These are phyloP conservation scores for Sclerotinia nivalis DNA, from an alignment of 2,329 filamentous ascomycete genomes.

Conservation along the genomic window DNA sequence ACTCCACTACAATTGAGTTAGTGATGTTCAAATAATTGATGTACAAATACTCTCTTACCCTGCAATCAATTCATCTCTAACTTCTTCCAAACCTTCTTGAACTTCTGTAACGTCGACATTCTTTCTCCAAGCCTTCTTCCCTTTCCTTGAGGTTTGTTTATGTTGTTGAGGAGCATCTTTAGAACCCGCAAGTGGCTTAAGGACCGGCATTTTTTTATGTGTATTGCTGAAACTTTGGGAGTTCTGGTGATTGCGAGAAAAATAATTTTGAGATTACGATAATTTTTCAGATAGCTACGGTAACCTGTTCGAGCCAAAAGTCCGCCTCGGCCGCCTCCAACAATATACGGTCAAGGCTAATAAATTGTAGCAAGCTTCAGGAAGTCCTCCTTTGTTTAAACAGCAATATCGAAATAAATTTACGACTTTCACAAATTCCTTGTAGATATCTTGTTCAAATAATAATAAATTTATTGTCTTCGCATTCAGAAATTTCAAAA, in stretches of 20 bases:
- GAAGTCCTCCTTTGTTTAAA: slow-evolving; percentile 22
- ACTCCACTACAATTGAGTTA: slow-evolving; percentile 64
- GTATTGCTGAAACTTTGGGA: background rate
- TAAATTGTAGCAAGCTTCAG: slow-evolving; percentile 10
- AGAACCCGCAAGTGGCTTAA: slow-evolving; percentile 45
- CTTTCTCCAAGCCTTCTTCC: slow-evolving; percentile 98
- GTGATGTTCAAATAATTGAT: slow-evolving; percentile 13
- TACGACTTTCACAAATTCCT: slow-evolving; percentile 20
- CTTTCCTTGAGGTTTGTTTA: slow-evolving; percentile 90
- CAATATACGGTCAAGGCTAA: slow-evolving; percentile 19
- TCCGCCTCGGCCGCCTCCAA: slow-evolving; percentile 19
- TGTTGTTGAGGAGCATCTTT: slow-evolving; percentile 72
- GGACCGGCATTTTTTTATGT: slow-evolving; percentile 38
- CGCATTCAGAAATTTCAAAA: slow-evolving; percentile 47
- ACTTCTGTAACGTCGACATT: slow-evolving; percentile 93
- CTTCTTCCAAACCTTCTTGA: slow-evolving; percentile 74
- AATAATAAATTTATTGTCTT: slow-evolving; percentile 19
- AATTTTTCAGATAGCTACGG: slow-evolving; percentile 25
- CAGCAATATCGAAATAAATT: slow-evolving; percentile 13
- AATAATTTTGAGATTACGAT: slow-evolving; percentile 23
- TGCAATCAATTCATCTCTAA: slow-evolving; percentile 87
- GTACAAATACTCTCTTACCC: slow-evolving; percentile 59
- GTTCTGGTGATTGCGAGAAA: slow-evolving; percentile 17
- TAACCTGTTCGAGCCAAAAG: slow-evolving; percentile 5
- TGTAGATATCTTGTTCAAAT: slow-evolving; percentile 26